Evolutionary conservation across 768 basidiomycete genomes (phyloP), one percentile per base, ranked within the genome.

Genomic region (Lactarius pseudohatsudake): DNA sequence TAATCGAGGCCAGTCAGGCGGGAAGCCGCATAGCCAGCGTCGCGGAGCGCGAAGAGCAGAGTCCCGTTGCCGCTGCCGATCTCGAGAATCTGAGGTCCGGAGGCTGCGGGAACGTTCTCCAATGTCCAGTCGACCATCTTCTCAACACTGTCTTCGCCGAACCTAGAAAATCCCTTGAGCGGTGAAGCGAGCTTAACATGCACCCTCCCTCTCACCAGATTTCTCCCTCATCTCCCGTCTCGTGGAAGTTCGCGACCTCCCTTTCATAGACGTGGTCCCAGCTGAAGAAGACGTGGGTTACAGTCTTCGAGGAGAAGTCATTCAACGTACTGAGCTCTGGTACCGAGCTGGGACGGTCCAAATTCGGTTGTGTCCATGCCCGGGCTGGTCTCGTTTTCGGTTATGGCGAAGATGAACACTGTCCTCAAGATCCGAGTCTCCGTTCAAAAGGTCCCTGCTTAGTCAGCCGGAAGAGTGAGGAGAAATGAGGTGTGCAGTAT

Each of bases 171-270:
- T 41, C 59, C 45, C 28, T 34, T 40, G 36, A 59, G 50, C 32
- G n/a, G 30, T 40, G 15, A 2, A n/a, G n/a, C 8, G 50, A 3
- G n/a, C 26, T 47, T 28, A 30, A 5, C 5, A 41, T 26, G 26
- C 11, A 22, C 8, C 15, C 28, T 20, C 15, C 0, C 16, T 74
- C 83, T 62, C 68, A 91, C 92, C 92, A 94, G 30, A 92, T 80
- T 76, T 94, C 92, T 41, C 92, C 92, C 75, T 92, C 91, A 72
- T 94, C 91, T 22, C 89, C 88, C 36, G 86, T 85, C 59, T 92
- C 92, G 36, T 85, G 78, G 67, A 92, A 94, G 72, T 90, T 90
- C 43, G 73, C 74, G 38, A 93, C 76, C 72, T 94, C 92, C 50
- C 81, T 79, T 45, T 85, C 79, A 75, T 94, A 94, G 9, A 90